These are phyloP conservation scores for Pestalotiopsis sp. DNA, from an alignment of 2,329 filamentous ascomycete species.

Conservation along the genomic window DNA sequence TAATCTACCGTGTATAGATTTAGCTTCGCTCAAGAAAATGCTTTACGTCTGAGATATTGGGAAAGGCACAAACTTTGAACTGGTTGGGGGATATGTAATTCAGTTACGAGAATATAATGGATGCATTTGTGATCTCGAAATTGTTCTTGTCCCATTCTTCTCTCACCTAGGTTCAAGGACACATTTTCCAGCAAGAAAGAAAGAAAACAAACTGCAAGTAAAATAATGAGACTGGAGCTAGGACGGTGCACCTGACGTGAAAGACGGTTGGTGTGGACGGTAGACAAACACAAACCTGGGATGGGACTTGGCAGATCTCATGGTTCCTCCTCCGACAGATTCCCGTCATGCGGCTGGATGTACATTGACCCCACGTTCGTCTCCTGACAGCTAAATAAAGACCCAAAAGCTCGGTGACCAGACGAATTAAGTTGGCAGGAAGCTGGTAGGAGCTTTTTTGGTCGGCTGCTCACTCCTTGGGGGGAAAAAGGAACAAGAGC, in stretches of 20 bases:
- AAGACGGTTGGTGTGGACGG: background rate
- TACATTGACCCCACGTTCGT: constrained; percentile 4
- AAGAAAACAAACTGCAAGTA: background rate
- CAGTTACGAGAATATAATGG: too few relatives aligned
- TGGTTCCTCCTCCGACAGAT: background rate
- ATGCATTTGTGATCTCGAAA: too few relatives aligned
- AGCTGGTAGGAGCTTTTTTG: constrained; percentile 6
- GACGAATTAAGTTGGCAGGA: background rate
- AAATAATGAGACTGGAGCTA: background rate
- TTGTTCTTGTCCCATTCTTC: too few relatives aligned
- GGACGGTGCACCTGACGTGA: background rate
- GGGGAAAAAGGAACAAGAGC: background rate
- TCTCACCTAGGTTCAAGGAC: background rate
- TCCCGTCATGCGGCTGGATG: background rate
- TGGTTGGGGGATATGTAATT: too few relatives aligned
- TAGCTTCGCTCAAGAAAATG: background rate
- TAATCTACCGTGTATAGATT: background rate
- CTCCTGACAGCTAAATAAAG: background rate
- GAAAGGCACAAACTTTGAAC: background rate
- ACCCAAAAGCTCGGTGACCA: background rate
- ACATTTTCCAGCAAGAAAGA: background rate
- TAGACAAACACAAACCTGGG: background rate
- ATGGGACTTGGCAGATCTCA: background rate
- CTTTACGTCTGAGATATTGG: background rate
- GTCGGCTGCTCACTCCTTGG: background rate